A percentile compares a stretch with the other conserved stretches of the same genome.
These are phyloP conservation scores for Lactarius sanguifluus DNA, from an alignment of 768 basidiomycete genomes.

Conservation along the genomic window DNA sequence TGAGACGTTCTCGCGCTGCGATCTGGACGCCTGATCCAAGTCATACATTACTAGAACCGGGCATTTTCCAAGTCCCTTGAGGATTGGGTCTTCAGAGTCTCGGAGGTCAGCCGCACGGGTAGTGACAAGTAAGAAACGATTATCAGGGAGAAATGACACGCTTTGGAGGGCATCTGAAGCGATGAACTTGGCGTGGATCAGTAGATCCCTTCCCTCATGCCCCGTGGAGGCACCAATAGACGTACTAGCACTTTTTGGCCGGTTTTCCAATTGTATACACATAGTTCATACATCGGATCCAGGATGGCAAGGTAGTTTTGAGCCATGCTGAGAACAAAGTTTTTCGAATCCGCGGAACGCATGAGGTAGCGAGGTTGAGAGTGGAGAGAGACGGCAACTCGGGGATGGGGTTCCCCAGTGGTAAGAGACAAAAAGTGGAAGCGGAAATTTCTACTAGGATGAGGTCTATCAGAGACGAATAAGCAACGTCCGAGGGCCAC, in stretches of 20 bases:
- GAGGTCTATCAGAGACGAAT: too few relatives aligned
- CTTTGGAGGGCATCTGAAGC: not conserved
- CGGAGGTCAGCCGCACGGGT: not conserved
- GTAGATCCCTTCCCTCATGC: not conserved
- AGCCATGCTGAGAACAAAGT: not conserved
- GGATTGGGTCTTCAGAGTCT: not conserved
- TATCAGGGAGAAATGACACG: not conserved
- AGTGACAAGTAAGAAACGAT: constrained; percentile 8
- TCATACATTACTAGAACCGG: constrained; percentile 3
- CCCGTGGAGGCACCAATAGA: not conserved
- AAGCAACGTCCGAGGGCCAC: not conserved
- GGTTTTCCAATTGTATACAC: constrained; percentile 14
- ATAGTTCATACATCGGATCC: not conserved
- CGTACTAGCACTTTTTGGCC: constrained; percentile 13
- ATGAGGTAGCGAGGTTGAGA: not conserved
- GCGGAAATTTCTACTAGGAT: not conserved
- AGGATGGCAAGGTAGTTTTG: constrained; percentile 7
- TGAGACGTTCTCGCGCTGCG: not conserved
- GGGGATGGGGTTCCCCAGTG: constrained; percentile 2
- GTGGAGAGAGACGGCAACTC: not conserved
- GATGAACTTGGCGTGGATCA: not conserved
- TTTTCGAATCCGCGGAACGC: not conserved
- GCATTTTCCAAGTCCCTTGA: not conserved
- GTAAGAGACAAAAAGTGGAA: constrained; percentile 19
- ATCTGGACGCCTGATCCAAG: not conserved